A percentile compares a stretch with the other conserved stretches of the same genome.
These are phyloP conservation scores for Tirmania nivea DNA, from an alignment of 495 filamentous ascomycete species.

Conservation along the genomic window DNA sequence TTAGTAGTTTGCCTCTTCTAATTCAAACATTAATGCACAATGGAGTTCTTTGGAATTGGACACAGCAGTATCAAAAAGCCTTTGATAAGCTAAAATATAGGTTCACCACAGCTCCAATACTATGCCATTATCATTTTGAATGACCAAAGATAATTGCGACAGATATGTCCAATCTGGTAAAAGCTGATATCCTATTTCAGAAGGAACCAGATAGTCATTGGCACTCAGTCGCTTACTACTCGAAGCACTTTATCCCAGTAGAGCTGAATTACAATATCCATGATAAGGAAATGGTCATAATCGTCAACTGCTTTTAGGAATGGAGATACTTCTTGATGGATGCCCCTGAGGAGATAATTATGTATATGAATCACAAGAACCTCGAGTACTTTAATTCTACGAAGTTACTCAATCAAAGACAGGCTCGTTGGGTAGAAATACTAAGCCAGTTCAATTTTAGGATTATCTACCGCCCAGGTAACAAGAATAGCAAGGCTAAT, in stretches of 20 bases:
- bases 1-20: not conserved
- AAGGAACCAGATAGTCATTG: not conserved
- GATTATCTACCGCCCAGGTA: slow-evolving; percentile 2
- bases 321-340: slow-evolving; percentile 16
- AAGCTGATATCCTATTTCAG: not conserved
- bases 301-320: slow-evolving; percentile 12
- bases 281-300: slow-evolving; percentile 2
- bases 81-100: not conserved
- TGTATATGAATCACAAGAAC: slow-evolving; percentile 12
- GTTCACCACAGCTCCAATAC: not conserved
- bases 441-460: slow-evolving; percentile 3
- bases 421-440: not conserved
- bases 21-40: not conserved
- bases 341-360: slow-evolving; percentile 1
- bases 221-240: slow-evolving; percentile 4
- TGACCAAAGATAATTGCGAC: not conserved
- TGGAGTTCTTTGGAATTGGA: not conserved
- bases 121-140: slow-evolving; percentile 1
- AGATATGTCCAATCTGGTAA: slow-evolving; percentile 1
- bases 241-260: slow-evolving; percentile 1
- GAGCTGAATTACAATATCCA: slow-evolving; percentile 2
- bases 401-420: not conserved
- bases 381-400: slow-evolving; percentile 16
- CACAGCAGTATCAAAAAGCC: not conserved
- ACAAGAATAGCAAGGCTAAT: not conserved